Conservation (phyloP, 163 green algal species). For the Smithsoniella earleae region DNA sequence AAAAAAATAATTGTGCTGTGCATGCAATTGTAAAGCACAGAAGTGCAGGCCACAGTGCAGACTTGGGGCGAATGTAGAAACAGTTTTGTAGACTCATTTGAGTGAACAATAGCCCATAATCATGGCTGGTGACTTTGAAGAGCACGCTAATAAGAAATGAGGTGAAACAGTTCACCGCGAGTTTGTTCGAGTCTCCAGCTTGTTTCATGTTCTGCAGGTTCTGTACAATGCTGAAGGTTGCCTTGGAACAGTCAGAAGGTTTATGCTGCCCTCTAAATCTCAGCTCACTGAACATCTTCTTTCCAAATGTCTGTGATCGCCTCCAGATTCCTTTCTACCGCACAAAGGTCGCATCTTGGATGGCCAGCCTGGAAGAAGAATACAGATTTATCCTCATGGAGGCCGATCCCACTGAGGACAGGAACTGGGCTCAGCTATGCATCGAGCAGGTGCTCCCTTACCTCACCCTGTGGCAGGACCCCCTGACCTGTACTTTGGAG, state of each 20-base stretch:
- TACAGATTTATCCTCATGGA: slow-evolving; percentile 70
- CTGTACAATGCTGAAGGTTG: slow-evolving; percentile 37
- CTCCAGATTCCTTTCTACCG: slow-evolving; percentile 62
- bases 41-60: no score
- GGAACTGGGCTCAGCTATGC: slow-evolving; percentile 59
- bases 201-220: no score
- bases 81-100: no score
- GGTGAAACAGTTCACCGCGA: no score
- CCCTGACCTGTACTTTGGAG: neutral
- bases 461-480: neutral
- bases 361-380: slow-evolving; percentile 65
- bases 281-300: slow-evolving; percentile 44
- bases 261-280: no score
- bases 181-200: no score
- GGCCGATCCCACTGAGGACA: slow-evolving; percentile 42
- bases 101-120: no score
- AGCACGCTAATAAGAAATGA: no score
- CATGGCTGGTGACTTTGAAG: no score
- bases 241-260: slow-evolving; percentile 43
- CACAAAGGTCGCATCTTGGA: slow-evolving; percentile 68
- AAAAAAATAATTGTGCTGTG: no score
- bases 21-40: no score
- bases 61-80: no score
- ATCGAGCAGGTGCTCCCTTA: slow-evolving; percentile 39
- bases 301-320: slow-evolving; percentile 48